Conservation (phyloP, 2,329 filamentous ascomycete genomes). For the Clarireedia homoeocarpa region DNA sequence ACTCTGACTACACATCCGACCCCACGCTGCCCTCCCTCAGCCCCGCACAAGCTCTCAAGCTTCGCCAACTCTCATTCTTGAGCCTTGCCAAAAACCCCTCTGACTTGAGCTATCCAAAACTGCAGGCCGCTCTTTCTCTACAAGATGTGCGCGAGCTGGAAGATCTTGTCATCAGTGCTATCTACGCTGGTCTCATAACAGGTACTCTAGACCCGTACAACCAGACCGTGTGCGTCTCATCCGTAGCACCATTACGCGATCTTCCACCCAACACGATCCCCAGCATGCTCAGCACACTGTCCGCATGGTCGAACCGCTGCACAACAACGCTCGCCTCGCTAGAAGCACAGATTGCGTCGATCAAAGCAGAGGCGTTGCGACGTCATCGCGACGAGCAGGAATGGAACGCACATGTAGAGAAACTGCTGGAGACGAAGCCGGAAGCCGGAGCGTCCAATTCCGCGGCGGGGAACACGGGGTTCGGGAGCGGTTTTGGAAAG, state of each 20-base stretch:
- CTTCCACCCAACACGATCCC: constrained; percentile 66
- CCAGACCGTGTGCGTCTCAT: constrained; percentile 66
- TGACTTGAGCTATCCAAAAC: constrained; percentile 64
- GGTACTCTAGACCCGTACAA: constrained; percentile 77
- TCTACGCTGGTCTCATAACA: constrained; percentile 76
- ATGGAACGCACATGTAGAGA: constrained; percentile 25
- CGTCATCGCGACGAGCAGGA: constrained; percentile 37
- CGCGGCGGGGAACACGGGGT: not conserved
- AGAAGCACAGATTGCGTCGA: constrained; percentile 62
- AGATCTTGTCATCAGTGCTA: constrained; percentile 74
- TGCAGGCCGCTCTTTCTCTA: constrained; percentile 62
- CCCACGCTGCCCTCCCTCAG: constrained; percentile 60
- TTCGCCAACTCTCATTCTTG: constrained; percentile 83
- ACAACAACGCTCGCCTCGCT: constrained; percentile 64
- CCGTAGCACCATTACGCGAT: constrained; percentile 80
- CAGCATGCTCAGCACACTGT: constrained; percentile 58
- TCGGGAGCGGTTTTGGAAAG: constrained; percentile 29
- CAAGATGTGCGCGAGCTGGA: constrained; percentile 65
- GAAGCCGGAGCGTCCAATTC: not conserved
- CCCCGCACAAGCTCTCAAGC: constrained; percentile 69
- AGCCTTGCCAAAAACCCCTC: constrained; percentile 62
- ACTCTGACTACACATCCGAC: constrained; percentile 58
- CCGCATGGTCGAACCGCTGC: constrained; percentile 74
- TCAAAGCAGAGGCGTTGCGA: constrained; percentile 50
- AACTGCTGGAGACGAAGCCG: constrained; percentile 20